Conservation (phyloP, 1,284 basidiomycete species). For the Trichosporon inkin region DNA sequence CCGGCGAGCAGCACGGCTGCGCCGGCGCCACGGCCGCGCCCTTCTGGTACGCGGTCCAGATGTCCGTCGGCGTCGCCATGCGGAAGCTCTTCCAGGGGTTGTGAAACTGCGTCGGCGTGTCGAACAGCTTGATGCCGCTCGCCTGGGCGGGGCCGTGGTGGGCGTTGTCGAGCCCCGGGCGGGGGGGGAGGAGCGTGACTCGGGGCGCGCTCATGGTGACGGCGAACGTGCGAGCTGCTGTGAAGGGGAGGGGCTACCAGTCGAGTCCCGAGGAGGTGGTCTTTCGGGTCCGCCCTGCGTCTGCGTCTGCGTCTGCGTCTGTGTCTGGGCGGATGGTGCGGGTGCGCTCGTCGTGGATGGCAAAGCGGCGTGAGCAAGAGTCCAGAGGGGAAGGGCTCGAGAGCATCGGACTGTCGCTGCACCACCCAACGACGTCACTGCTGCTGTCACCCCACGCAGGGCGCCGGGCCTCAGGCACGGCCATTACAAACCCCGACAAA, state of each 20-base stretch:
- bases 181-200: conserved; percentile 2
- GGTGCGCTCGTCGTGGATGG: too few species aligned
- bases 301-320: too few species aligned
- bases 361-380: too few species aligned
- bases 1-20: conserved; percentile 12
- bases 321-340: too few species aligned
- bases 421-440: too few species aligned
- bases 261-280: too few species aligned
- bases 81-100: conserved; percentile 51
- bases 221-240: too few species aligned
- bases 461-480: background rate
- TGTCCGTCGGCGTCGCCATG: conserved; percentile 35
- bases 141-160: conserved; percentile 11
- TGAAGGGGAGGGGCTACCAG: too few species aligned
- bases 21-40: conserved; percentile 44
- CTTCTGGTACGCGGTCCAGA: conserved; percentile 40
- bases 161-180: conserved; percentile 9
- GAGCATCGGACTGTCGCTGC: too few species aligned
- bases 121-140: conserved; percentile 5
- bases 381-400: too few species aligned
- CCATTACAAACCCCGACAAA: too few species aligned
- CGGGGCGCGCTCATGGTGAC: background rate
- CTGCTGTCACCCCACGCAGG: background rate
- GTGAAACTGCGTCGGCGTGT: conserved; percentile 38
- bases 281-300: too few species aligned